These are phyloP conservation scores for Periconia macrospinosa DNA, from an alignment of 2,329 filamentous ascomycete genomes.

Conservation along the genomic window DNA sequence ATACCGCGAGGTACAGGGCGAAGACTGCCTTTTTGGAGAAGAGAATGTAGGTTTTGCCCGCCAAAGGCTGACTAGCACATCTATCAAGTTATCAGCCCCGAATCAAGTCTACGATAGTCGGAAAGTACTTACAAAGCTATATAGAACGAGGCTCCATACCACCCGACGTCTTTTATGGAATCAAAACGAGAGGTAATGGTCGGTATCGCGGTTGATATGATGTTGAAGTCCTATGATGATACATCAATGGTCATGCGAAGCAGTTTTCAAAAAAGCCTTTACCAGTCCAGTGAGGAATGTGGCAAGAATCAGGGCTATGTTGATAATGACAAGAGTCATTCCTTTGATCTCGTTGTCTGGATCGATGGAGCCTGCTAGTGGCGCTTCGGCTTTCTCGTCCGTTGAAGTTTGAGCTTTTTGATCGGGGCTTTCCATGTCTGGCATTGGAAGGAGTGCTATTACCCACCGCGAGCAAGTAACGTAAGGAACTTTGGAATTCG, in stretches of 20 bases:
- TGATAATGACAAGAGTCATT: conserved; percentile 1
- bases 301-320: background rate
- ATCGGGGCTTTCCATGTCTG: no score
- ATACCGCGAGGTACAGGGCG: conserved; percentile 42
- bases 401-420: no score
- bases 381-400: no score
- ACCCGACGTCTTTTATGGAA: background rate
- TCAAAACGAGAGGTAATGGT: background rate
- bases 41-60: conserved; percentile 13
- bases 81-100: no score
- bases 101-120: no score
- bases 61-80: conserved; percentile 15
- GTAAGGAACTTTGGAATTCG: no score
- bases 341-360: conserved; percentile 6
- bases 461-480: no score
- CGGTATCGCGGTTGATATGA: background rate
- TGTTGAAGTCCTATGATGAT: background rate
- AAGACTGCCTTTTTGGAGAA: conserved; percentile 18
- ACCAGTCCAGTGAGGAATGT: conserved; percentile 4
- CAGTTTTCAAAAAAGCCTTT: background rate
- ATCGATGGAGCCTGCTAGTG: background rate
- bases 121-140: no score
- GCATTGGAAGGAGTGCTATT: no score
- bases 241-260: background rate
- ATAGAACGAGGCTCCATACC: background rate